These are phyloP conservation scores for Melanogaster broomeanus DNA, from an alignment of 768 basidiomycete genomes.

Conservation along the genomic window DNA sequence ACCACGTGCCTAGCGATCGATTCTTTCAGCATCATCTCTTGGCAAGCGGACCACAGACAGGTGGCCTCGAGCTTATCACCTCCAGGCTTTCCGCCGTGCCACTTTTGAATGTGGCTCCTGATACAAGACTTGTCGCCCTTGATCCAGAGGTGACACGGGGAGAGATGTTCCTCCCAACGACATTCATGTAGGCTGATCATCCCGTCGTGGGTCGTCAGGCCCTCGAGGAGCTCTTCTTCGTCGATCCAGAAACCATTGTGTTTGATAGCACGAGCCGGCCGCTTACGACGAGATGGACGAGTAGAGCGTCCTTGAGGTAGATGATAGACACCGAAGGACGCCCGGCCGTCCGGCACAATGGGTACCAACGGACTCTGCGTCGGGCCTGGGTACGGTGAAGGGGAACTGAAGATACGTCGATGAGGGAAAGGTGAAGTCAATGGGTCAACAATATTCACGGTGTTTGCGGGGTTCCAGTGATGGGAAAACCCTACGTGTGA, in stretches of 20 bases:
- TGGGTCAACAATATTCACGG: neutral
- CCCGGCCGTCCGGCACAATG: neutral
- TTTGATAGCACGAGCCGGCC: constrained; percentile 2
- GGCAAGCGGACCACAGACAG: constrained; percentile 18
- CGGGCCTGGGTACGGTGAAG: neutral
- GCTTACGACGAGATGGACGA: neutral
- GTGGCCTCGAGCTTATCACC: constrained; percentile 7
- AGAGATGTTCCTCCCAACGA: constrained; percentile 7
- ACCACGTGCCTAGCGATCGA: constrained; percentile 20
- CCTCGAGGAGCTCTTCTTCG: constrained; percentile 10
- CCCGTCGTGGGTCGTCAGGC: neutral
- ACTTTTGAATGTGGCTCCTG: constrained; percentile 15
- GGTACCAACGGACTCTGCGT: neutral
- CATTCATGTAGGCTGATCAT: constrained; percentile 11
- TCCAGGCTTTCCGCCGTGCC: constrained; percentile 11
- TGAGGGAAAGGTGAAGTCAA: neutral
- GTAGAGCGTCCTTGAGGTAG: neutral
- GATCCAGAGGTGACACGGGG: constrained; percentile 16
- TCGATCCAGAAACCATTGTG: constrained; percentile 11
- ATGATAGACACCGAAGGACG: neutral
- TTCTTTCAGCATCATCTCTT: constrained; percentile 21
- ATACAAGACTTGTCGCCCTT: constrained; percentile 14
- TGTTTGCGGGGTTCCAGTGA: too few relatives aligned
- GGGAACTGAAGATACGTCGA: neutral
- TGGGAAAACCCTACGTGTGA: too few relatives aligned